These are phyloP conservation scores for Rhodotorula kratochvilovae DNA, from an alignment of 768 basidiomycete genomes.

Conservation along the genomic window DNA sequence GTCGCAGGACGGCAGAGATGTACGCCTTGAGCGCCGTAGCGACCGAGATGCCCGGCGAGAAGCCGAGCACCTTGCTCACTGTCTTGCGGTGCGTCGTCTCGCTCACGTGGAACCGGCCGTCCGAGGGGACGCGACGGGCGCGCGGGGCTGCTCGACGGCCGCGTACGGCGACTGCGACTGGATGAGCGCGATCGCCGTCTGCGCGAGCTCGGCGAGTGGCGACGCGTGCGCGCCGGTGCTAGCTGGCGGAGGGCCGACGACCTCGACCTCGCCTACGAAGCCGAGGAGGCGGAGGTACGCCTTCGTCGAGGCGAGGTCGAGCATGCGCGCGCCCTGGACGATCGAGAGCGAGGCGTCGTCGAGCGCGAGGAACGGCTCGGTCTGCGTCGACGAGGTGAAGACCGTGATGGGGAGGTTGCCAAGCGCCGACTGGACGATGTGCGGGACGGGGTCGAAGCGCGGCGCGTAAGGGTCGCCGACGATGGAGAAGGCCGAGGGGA, in stretches of 20 bases:
- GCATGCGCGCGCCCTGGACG: constrained; percentile 36
- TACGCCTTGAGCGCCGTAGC: constrained; percentile 31
- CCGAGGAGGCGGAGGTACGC: constrained; percentile 38
- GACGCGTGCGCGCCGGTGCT: background rate
- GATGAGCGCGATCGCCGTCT: constrained; percentile 29
- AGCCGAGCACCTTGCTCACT: constrained; percentile 35
- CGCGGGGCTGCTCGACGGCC: constrained; percentile 12
- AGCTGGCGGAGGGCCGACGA: constrained; percentile 32
- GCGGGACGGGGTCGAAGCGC: constrained; percentile 36
- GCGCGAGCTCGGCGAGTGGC: constrained; percentile 34
- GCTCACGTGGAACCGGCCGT: constrained; percentile 20
- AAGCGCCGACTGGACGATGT: constrained; percentile 40
- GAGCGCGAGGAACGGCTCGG: constrained; percentile 34
- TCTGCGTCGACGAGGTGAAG: constrained; percentile 25
- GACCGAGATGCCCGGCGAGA: constrained; percentile 27
- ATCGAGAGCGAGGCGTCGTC: constrained; percentile 33
- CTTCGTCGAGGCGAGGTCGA: constrained; percentile 31
- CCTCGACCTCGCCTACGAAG: constrained; percentile 39
- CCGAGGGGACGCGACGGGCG: constrained; percentile 4
- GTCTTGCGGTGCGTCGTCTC: constrained; percentile 26
- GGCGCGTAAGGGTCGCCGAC: constrained; percentile 39
- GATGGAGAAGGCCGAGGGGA: constrained; percentile 37
- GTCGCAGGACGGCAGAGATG: constrained; percentile 31
- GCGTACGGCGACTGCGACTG: constrained; percentile 38
- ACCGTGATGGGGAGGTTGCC: constrained; percentile 39